Percentiles rank a stretch among this genome's conserved stretches.
Evolutionary conservation across 495 filamentous ascomycete genomes (phyloP).

Genomic region (Elasticomyces elasticus): DNA sequence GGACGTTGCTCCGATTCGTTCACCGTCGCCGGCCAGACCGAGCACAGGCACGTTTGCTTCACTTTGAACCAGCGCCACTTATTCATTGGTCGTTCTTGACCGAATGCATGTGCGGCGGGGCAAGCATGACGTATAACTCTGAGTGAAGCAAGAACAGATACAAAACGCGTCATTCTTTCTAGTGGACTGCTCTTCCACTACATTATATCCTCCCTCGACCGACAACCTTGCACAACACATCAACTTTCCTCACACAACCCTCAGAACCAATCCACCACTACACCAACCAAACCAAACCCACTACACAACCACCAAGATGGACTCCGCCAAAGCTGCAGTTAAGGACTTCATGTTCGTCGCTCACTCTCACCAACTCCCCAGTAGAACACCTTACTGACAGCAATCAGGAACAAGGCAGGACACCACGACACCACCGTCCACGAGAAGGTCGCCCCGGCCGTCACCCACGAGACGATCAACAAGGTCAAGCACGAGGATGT

Average conservation of each 20-base stretch:
- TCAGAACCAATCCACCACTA: neutral
- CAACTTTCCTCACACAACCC: neutral
- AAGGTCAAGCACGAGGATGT: slow-evolving; percentile 45
- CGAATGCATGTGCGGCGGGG: neutral
- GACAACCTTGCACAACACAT: neutral
- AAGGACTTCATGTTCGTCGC: slow-evolving; percentile 40
- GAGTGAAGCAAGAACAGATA: neutral
- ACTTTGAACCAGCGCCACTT: neutral
- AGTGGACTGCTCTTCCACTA: neutral
- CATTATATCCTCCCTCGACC: too few relatives aligned
- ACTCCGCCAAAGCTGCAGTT: slow-evolving; percentile 47
- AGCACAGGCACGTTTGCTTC: neutral
- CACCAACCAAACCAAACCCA: neutral
- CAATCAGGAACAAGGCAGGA: slow-evolving; percentile 38
- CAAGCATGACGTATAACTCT: neutral
- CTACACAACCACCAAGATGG: slow-evolving; percentile 35
- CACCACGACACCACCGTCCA: slow-evolving; percentile 54
- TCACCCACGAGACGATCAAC: slow-evolving; percentile 46
- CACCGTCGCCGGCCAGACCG: neutral
- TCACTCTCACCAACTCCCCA: neutral
- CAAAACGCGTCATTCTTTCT: neutral
- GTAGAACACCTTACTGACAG: slow-evolving; percentile 1
- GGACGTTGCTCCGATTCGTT: too few relatives aligned
- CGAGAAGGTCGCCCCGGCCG: slow-evolving; percentile 50
- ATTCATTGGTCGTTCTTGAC: neutral